Evolutionary conservation across 495 filamentous ascomycete genomes (phyloP), one percentile per base, ranked within the genome.

Genomic region (Bryoglossum gracile): DNA sequence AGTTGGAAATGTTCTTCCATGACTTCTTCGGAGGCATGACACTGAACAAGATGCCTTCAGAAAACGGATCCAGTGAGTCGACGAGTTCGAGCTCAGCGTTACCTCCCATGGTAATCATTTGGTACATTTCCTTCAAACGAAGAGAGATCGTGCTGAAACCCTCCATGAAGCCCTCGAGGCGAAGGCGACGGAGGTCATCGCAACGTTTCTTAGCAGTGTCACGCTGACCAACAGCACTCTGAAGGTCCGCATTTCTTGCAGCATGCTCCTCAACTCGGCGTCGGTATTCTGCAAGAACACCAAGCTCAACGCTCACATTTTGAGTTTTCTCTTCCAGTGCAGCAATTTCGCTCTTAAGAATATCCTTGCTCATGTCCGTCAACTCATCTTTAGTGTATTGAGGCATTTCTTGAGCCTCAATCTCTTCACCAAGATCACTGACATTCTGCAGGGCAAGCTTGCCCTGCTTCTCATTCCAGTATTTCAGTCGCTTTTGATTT

Each of bases 31-130:
- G 92, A 30, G 92, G 92, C 92, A 98, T 98, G 45, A 98, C 92
- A 42, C 81, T 87, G 67, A 98, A 98, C 28, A 96, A 65, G 48
- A 98, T 97, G 5, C 92, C 92, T 62, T 98, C 92, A 4, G 86
- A 88, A 72, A 98, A 98, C 3, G 92, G 92, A 65, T 98, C 92
- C 3, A 98, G 71, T 1, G 81, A 87, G 66, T 98, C 92, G 17
- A 98, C 92, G 22, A 98, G 80, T 63, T 98, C 92, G 11, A 98
- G 74, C 71, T 97, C 94, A 6, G 92, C 92, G 59, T 98, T 98
- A 34, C 92, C 92, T 51, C 92, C 92, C 92, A 98, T 98, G 22
- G 92, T 98, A 66, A 98, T 98, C 92, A 98, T 96, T 66, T 97
- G 92, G 69, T 98, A 98, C 92, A 98, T 98, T 65, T 98, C 92